Evolutionary conservation across 2,329 filamentous ascomycete species (phyloP), one percentile per base, ranked within the genome.

Genomic region (Botryotinia calthae): DNA sequence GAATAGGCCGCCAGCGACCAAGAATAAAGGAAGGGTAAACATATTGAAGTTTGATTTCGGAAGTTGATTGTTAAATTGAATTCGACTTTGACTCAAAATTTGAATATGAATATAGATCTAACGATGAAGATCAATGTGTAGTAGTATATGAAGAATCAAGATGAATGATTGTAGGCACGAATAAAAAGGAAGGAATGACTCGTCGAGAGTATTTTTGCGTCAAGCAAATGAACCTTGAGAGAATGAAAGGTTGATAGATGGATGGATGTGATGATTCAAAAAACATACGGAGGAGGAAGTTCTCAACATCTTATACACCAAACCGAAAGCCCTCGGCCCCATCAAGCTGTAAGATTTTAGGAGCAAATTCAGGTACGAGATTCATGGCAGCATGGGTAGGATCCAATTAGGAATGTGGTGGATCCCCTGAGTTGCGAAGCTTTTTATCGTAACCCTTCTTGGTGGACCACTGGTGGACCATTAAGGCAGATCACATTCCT

Each of bases 1-100:
- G 69, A 62, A 69, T 59, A 76, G 61, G 73, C 75, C 73, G 75
- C 75, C 75, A 28, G 75, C 75, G 73, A 73, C 75, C 72, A 76
- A 68, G 54, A 75, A 72, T 73, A 75, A 74, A 74, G 63, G 71
- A 74, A 74, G 59, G 65, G 59, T 62, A 58, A 75, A 73, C 74
- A 75, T 75, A 56, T 70, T 74, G 74, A 71, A 67, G 42, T 59
- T 31, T 69, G 66, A 69, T n/a, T 51, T 51, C 48, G 14, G 48
- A n/a, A 51, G 3, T 16, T 14, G 25, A 2, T n/a, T 16, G 48
- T 25, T 54, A 12, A n/a, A 54, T n/a, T 7, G 48, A 54, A 54
- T 16, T 54, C 48, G 25, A 51, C 48, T 51, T 51, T 51, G 48
- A n/a, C 25, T 54, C 48, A 54, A 16, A 34, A 28, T 37, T n/a